A percentile compares a stretch with the other conserved stretches of the same genome.
phyloP scores from a whole-genome alignment of 129 eudicot genomes.

The Deinandra increscens region DNA sequence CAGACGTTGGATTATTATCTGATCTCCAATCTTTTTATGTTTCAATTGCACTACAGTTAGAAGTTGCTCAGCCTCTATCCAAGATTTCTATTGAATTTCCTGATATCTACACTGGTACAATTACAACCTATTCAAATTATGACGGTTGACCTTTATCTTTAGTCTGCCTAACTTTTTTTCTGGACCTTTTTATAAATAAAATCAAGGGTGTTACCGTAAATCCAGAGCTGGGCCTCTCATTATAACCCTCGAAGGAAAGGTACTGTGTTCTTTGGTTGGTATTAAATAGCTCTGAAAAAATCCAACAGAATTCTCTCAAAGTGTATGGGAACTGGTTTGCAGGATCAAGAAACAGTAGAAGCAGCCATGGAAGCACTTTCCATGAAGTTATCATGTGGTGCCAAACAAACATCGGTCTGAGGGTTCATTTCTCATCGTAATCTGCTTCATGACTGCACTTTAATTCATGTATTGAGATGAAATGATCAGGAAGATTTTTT shows the following conservation, averaged over 20 bases:
- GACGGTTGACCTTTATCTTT: slow-evolving; percentile 1
- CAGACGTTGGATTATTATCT: background rate
- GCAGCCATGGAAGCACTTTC: slow-evolving; percentile 64
- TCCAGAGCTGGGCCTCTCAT: slow-evolving; percentile 78
- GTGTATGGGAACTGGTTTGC: slow-evolving; percentile 10
- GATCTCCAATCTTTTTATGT: background rate
- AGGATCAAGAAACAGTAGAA: slow-evolving; percentile 69
- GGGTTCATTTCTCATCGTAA: slow-evolving; percentile 20
- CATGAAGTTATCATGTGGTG: slow-evolving; percentile 42
- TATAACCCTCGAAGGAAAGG: slow-evolving; percentile 75
- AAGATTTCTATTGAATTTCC: slow-evolving; percentile 67
- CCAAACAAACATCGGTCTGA: slow-evolving; percentile 22
- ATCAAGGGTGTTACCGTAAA: slow-evolving; percentile 62
- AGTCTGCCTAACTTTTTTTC: slow-evolving; percentile 8
- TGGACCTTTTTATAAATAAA: slow-evolving; percentile 7
- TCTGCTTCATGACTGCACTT: slow-evolving; percentile 13
- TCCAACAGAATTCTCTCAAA: slow-evolving; percentile 5
- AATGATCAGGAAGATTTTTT: slow-evolving; percentile 17
- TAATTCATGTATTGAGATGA: slow-evolving; percentile 11
- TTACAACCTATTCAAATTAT: background rate
- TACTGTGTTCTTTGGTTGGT: slow-evolving; percentile 21
- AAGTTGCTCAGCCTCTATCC: slow-evolving; percentile 78
- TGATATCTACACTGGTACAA: slow-evolving; percentile 68
- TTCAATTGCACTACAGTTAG: slow-evolving; percentile 48
- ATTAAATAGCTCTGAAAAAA: background rate